Evolutionary conservation across 1,284 basidiomycete species (phyloP).

Genomic region (Wolfiporia cocos): DNA sequence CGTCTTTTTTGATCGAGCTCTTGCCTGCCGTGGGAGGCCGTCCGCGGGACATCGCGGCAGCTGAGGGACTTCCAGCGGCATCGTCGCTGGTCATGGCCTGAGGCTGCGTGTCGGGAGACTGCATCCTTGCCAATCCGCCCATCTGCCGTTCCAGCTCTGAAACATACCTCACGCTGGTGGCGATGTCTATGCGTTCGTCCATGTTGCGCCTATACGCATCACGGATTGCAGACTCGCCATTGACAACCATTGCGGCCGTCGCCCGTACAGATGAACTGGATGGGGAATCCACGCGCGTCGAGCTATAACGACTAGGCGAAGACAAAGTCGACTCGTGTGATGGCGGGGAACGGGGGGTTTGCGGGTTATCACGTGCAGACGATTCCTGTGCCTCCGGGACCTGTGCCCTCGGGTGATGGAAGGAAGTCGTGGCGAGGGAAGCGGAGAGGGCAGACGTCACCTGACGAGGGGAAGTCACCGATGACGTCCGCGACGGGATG

Average conservation of each 20-base stretch:
- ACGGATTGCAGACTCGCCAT: constrained; percentile 24
- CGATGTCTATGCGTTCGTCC: constrained; percentile 55
- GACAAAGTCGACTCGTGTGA: constrained; percentile 4
- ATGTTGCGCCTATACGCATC: constrained; percentile 52
- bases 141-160: constrained; percentile 56
- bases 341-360: constrained; percentile 11
- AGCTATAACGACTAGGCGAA: constrained; percentile 10
- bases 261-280: constrained; percentile 22
- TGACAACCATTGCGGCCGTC: constrained; percentile 18
- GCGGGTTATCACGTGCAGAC: constrained; percentile 7
- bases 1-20: constrained; percentile 24
- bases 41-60: constrained; percentile 11
- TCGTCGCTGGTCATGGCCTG: constrained; percentile 1
- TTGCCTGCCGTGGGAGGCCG: constrained; percentile 20
- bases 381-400: constrained; percentile 1
- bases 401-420: constrained; percentile 45
- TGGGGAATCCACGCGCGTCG: constrained; percentile 17
- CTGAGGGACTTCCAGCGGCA: background rate
- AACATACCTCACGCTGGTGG: constrained; percentile 64
- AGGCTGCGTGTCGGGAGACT: constrained; percentile 7
- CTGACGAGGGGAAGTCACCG: constrained; percentile 28
- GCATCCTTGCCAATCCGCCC: constrained; percentile 15
- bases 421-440: constrained; percentile 55
- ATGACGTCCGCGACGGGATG: constrained; percentile 29
- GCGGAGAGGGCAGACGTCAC: constrained; percentile 60